A percentile compares a stretch with the other conserved stretches of the same genome.
Conservation (phyloP, 179 eudicot genomes). For the Carnegiea gigantea region DNA sequence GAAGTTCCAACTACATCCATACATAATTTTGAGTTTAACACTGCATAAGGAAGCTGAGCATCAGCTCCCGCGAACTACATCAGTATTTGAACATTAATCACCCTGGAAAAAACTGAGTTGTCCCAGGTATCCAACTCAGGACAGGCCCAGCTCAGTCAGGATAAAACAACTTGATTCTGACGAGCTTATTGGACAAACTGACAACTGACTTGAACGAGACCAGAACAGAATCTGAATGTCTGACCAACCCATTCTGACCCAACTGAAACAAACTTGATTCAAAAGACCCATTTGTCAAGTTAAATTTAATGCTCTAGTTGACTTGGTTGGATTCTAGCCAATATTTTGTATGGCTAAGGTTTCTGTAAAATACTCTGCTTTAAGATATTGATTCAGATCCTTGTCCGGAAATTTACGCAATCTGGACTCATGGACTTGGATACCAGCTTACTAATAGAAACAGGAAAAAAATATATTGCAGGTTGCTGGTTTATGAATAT, state of each 20-base stretch:
- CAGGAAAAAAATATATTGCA: slow-evolving; percentile 12
- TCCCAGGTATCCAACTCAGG: not conserved
- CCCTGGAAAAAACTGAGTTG: not conserved
- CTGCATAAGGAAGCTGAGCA: not conserved
- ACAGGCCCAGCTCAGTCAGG: not conserved
- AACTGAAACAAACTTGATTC: not conserved
- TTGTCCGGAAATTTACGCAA: not conserved
- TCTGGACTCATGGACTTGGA: not conserved
- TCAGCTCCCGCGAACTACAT: not conserved
- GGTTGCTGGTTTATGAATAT: slow-evolving; percentile 75
- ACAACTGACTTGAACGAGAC: not conserved
- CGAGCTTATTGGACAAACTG: not conserved
- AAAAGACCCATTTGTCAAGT: not conserved
- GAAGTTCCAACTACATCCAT: not conserved
- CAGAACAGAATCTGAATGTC: not conserved
- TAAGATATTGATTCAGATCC: not conserved
- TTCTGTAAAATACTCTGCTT: not conserved
- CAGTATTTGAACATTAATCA: too few species aligned
- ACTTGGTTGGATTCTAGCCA: not conserved
- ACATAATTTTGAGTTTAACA: not conserved
- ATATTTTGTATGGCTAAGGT: not conserved
- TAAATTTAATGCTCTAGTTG: not conserved
- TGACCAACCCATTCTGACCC: not conserved
- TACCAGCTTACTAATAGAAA: slow-evolving; percentile 1
- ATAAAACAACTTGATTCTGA: not conserved